phyloP scores from a whole-genome alignment of 1,284 basidiomycete genomes.

The Irpex sp. region DNA sequence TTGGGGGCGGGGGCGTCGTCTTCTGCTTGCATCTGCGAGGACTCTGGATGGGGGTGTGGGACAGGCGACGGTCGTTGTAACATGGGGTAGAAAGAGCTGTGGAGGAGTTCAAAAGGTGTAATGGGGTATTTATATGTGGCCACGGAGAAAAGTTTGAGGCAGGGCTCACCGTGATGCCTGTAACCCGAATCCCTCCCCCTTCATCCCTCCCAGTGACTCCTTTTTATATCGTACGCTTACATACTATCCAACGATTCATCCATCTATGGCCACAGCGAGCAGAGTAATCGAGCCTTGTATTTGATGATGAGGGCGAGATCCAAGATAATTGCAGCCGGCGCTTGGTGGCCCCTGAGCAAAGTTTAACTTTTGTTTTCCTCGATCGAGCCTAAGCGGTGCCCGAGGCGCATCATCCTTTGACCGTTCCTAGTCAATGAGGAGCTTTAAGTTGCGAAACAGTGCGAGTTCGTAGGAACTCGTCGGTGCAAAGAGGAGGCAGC shows the following conservation, averaged over 20 bases:
- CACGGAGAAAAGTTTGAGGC: background rate
- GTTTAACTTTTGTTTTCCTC: background rate
- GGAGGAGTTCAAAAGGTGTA: background rate
- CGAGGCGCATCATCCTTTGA: background rate
- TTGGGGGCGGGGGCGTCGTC: background rate
- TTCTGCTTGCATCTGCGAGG: constrained; percentile 1
- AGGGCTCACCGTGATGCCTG: no score
- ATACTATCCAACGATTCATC: no score
- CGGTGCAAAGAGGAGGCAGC: no score
- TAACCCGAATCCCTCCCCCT: no score
- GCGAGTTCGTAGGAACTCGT: background rate
- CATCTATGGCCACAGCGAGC: no score
- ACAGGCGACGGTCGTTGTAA: background rate
- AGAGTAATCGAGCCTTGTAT: no score
- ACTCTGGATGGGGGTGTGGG: background rate
- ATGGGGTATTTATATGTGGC: background rate
- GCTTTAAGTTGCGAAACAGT: no score
- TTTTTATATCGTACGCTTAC: no score
- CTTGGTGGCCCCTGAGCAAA: no score
- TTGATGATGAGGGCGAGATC: no score
- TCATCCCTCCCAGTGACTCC: no score
- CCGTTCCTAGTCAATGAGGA: background rate
- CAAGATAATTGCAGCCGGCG: no score
- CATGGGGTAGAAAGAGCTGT: background rate
- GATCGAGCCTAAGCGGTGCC: background rate